Conservation (phyloP, 2,329 filamentous ascomycete species). For the Pseudofabraea citricarpa region DNA sequence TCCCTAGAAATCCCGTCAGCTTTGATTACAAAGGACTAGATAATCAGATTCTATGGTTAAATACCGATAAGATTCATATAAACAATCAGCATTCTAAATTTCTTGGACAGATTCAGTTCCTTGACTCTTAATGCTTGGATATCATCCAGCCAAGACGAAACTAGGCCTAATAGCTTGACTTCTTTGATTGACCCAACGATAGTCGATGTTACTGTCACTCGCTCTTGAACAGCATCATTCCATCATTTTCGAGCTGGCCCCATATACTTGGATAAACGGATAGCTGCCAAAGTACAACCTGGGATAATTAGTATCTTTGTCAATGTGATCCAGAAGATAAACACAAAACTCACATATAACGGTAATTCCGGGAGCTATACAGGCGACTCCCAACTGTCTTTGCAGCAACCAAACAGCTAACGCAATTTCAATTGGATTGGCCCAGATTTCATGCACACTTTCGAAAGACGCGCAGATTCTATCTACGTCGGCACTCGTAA, state of each 20-base stretch:
- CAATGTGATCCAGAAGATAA: not conserved
- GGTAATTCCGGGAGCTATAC: constrained; percentile 7
- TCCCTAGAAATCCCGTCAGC: not conserved
- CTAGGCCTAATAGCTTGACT: constrained; percentile 24
- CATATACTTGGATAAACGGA: not conserved
- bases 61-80: not conserved
- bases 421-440: constrained; percentile 29
- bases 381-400: constrained; percentile 27
- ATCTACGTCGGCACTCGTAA: constrained; percentile 41
- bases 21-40: not conserved
- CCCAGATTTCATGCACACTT: constrained; percentile 30
- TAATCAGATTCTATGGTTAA: too few species aligned
- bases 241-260: constrained; percentile 5
- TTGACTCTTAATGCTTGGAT: constrained; percentile 28
- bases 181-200: constrained; percentile 19
- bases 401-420: constrained; percentile 31
- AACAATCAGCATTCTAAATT: constrained; percentile 2
- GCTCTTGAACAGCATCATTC: constrained; percentile 6
- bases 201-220: constrained; percentile 7
- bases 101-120: constrained; percentile 6
- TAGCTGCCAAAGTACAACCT: not conserved
- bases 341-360: constrained; percentile 2
- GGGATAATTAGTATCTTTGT: not conserved
- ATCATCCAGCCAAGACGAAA: constrained; percentile 21
- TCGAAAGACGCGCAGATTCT: constrained; percentile 19